phyloP scores from a whole-genome alignment of 1,139 yeast species.

The Protomyces inundatus region DNA sequence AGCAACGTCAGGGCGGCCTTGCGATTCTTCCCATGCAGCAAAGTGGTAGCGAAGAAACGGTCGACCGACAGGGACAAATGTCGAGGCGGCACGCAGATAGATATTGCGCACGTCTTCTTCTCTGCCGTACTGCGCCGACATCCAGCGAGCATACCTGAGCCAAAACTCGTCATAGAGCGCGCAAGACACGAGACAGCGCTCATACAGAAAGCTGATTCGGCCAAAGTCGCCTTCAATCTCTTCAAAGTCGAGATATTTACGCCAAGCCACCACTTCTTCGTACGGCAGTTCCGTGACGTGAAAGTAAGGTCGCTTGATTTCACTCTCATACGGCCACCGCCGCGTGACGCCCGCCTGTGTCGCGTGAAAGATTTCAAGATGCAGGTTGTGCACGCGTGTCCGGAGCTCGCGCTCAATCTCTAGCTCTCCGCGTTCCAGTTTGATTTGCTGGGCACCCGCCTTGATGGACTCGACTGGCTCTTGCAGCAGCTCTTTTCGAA shows the following conservation, averaged over 20 bases:
- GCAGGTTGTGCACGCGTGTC: conserved; percentile 34
- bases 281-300: conserved; percentile 45
- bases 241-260: conserved; percentile 53
- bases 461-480: conserved; percentile 32
- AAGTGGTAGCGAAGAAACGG: conserved; percentile 39
- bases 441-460: conserved; percentile 32
- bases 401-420: conserved; percentile 37
- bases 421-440: conserved; percentile 32
- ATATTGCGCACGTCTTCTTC: conserved; percentile 36
- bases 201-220: conserved; percentile 48
- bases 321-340: conserved; percentile 59
- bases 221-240: conserved; percentile 41
- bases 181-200: conserved; percentile 45
- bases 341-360: conserved; percentile 59
- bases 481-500: conserved; percentile 34
- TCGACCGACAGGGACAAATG: conserved; percentile 38
- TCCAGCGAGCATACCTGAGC: conserved; percentile 55
- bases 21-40: conserved; percentile 40
- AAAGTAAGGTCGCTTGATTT: conserved; percentile 51
- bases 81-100: conserved; percentile 37
- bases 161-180: conserved; percentile 55
- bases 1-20: conserved; percentile 36
- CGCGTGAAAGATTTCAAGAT: conserved; percentile 51
- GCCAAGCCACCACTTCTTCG: conserved; percentile 56
- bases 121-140: conserved; percentile 34